A percentile compares a stretch with the other conserved stretches of the same genome.
Conservation (phyloP, 768 basidiomycete species). For the Asterophora parasitica region DNA sequence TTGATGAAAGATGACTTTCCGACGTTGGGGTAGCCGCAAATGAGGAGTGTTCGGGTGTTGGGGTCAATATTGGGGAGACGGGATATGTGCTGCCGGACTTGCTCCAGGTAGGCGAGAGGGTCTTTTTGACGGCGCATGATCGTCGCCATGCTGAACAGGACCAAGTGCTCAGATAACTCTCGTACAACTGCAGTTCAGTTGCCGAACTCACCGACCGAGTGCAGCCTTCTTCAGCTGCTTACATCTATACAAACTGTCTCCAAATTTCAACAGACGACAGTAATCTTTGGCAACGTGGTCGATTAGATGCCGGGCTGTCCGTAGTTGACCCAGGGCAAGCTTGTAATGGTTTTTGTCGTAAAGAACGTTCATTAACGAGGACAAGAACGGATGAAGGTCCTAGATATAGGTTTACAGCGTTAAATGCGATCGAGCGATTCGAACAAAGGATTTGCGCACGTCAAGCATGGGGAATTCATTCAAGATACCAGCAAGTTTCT, state of each 20-base stretch:
- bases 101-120: constrained; percentile 95
- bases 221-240: constrained; percentile 98
- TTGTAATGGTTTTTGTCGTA: constrained; percentile 99
- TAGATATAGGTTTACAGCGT: constrained; percentile 13
- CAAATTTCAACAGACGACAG: constrained; percentile 93
- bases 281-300: constrained; percentile 98
- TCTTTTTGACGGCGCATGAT: constrained; percentile 99
- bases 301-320: constrained; percentile 93
- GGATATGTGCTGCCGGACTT: constrained; percentile 98
- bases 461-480: constrained; percentile 97
- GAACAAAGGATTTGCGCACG: constrained; percentile 53
- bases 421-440: constrained; percentile 22
- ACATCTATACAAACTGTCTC: constrained; percentile 95
- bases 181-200: neutral
- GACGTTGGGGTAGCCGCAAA: constrained; percentile 99
- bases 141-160: constrained; percentile 98
- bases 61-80: constrained; percentile 98
- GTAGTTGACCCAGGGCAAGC: constrained; percentile 93
- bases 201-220: constrained; percentile 81
- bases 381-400: constrained; percentile 95
- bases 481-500: constrained; percentile 90
- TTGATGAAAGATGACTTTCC: constrained; percentile 99
- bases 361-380: constrained; percentile 94
- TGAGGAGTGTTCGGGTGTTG: constrained; percentile 93
- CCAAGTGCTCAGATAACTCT: too few relatives aligned